A percentile compares a stretch with the other conserved stretches of the same genome.
Conservation (phyloP, 805 yeast species). For the Ogataea nonfermentans region DNA sequence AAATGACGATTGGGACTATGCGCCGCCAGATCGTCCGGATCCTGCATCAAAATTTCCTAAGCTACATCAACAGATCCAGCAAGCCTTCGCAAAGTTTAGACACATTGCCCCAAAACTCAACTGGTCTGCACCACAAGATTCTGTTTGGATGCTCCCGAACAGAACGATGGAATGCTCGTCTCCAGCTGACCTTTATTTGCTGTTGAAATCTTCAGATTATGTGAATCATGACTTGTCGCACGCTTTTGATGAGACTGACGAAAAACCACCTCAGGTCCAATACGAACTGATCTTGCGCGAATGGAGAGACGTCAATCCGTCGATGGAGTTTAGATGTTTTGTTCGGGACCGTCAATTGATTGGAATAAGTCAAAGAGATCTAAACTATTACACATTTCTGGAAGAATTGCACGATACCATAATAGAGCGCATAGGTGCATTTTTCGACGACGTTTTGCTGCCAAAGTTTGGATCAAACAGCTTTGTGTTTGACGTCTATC, state of each 20-base stretch:
- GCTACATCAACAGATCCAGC: slow-evolving; percentile 53
- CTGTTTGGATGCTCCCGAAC: slow-evolving; percentile 84
- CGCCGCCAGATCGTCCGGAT: slow-evolving; percentile 25
- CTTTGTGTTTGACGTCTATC: slow-evolving; percentile 77
- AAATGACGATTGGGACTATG: slow-evolving; percentile 65
- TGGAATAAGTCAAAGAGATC: slow-evolving; percentile 82
- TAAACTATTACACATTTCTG: slow-evolving; percentile 76
- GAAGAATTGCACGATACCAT: slow-evolving; percentile 49
- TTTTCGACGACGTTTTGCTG: slow-evolving; percentile 49
- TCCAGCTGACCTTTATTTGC: slow-evolving; percentile 72
- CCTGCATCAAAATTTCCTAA: slow-evolving; percentile 55
- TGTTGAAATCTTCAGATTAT: slow-evolving; percentile 85
- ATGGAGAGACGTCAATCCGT: slow-evolving; percentile 84
- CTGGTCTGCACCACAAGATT: slow-evolving; percentile 97
- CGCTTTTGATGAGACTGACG: slow-evolving; percentile 54
- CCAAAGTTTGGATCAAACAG: slow-evolving; percentile 51
- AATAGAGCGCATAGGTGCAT: slow-evolving; percentile 46
- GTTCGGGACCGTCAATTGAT: slow-evolving; percentile 61
- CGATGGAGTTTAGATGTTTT: slow-evolving; percentile 88
- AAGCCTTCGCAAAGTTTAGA: slow-evolving; percentile 48
- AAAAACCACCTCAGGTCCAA: slow-evolving; percentile 19
- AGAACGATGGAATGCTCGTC: slow-evolving; percentile 70
- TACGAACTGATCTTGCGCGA: slow-evolving; percentile 74
- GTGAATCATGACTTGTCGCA: slow-evolving; percentile 78
- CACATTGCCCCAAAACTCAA: slow-evolving; percentile 84